Evolutionary conservation across 1,284 basidiomycete species (phyloP), one percentile per base, ranked within the genome.

Genomic region (Tilletia walkeri): DNA sequence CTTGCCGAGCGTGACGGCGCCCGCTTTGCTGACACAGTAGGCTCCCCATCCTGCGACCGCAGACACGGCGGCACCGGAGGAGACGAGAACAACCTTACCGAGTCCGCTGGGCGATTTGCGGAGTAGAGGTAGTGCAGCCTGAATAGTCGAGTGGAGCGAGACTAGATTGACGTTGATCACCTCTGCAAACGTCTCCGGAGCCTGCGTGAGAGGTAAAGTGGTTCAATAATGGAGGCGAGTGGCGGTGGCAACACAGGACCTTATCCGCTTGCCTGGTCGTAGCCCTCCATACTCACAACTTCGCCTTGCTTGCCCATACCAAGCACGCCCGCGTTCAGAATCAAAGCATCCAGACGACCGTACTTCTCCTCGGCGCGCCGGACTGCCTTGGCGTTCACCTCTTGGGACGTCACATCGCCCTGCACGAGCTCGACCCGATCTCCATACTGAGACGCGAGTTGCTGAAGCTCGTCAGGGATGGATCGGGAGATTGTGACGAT

Each of bases 91-190:
- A 45, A 93, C 87, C 66, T 87, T 87, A 0, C 91, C 93, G 3
- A 38, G 16, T 18, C 73, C 71, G 1, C 56, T 56, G 16, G 88
- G 77, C 0, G 80, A 66, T 75, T 87, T 85, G 50, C 90, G 88
- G 73, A 95, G 85, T 70, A 87, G 85, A 4, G 93, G 92, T 3
- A 93, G 85, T 4, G 89, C 85, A 4, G 87, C 86, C 70, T 89
- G 87, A 49, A 94, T 78, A 12, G 91, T 88, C 12, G 88, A 87
- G 65, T 94, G 84, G 53, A 93, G 86, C 1, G 92, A 91, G 84
- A 93, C 92, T 82, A 94, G 90, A 83, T 94, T 94, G 84, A 92
- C 85, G 76, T 94, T 90, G 67, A 87, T 84, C 90, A 91, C 78
- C 88, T 83, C 36, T 0, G 75, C 69, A 48, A 82, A 78, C 0